phyloP scores from a whole-genome alignment of 257 asterid species.

The Marsdenia floribunda region DNA sequence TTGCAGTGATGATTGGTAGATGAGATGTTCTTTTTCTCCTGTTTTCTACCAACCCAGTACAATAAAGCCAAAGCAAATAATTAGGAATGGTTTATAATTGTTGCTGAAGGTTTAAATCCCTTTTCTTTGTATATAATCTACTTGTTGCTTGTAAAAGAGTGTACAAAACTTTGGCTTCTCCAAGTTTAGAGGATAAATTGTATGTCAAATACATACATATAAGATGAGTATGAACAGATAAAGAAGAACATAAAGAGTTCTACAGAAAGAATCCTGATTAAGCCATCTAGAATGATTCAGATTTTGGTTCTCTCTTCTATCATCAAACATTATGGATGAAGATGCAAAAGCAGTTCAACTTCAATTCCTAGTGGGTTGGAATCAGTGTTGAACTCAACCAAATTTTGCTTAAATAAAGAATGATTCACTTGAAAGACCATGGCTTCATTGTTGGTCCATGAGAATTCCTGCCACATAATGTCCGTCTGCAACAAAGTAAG shows the following conservation, averaged over 20 bases:
- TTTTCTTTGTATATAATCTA: neutral
- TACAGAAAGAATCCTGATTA: neutral
- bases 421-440: conserved; percentile 59
- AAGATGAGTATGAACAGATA: neutral
- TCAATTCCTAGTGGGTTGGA: neutral
- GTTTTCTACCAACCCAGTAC: neutral
- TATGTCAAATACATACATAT: neutral
- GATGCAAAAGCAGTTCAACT: neutral
- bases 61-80: neutral
- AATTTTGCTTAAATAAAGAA: neutral
- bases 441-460: conserved; percentile 81
- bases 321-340: neutral
- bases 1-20: neutral
- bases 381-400: neutral
- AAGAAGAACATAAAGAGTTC: neutral
- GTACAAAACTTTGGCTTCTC: neutral
- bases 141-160: neutral
- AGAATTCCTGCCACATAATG: conserved; percentile 67
- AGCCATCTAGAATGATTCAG: neutral
- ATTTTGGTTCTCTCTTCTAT: neutral
- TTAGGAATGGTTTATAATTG: neutral
- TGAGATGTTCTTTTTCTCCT: neutral
- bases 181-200: neutral
- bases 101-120: neutral
- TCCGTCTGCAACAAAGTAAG: conserved; percentile 50